These are phyloP conservation scores for Ceratobasidium sp. DNA, from an alignment of 1,284 basidiomycete genomes.

Conservation along the genomic window DNA sequence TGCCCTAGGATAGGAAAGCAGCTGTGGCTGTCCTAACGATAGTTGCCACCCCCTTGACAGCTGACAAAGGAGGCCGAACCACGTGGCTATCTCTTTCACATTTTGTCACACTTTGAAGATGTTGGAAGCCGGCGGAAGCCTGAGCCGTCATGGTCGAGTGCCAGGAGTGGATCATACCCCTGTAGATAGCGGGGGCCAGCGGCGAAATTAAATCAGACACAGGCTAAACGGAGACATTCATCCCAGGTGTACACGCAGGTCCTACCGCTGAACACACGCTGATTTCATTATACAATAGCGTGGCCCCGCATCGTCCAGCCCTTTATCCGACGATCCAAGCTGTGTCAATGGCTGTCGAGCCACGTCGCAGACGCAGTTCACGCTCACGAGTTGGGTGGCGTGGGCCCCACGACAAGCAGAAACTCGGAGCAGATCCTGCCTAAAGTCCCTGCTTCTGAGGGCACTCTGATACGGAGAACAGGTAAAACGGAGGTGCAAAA, in stretches of 20 bases:
- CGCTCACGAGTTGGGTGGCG: neutral
- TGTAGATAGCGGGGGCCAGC: neutral
- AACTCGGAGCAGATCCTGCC: neutral
- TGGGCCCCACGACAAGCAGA: neutral
- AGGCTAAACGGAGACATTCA: neutral
- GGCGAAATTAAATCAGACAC: neutral
- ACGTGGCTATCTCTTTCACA: conserved; percentile 25
- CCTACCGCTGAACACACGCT: neutral
- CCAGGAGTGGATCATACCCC: neutral
- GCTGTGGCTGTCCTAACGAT: conserved; percentile 36
- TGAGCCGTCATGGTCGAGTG: neutral
- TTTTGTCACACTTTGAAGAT: conserved; percentile 21
- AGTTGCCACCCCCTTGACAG: conserved; percentile 33
- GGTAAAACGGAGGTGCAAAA: neutral
- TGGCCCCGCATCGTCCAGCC: neutral
- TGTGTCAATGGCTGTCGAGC: neutral
- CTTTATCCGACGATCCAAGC: neutral
- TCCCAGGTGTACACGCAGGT: neutral
- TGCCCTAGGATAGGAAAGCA: neutral
- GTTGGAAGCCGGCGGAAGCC: neutral
- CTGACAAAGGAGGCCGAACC: conserved; percentile 26
- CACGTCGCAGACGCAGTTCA: neutral
- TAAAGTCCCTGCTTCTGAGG: neutral
- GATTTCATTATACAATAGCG: neutral
- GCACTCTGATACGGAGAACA: too few species aligned